Evolutionary conservation across 306 rosid genomes (phyloP).

Genomic region (Clitoria ternatea): DNA sequence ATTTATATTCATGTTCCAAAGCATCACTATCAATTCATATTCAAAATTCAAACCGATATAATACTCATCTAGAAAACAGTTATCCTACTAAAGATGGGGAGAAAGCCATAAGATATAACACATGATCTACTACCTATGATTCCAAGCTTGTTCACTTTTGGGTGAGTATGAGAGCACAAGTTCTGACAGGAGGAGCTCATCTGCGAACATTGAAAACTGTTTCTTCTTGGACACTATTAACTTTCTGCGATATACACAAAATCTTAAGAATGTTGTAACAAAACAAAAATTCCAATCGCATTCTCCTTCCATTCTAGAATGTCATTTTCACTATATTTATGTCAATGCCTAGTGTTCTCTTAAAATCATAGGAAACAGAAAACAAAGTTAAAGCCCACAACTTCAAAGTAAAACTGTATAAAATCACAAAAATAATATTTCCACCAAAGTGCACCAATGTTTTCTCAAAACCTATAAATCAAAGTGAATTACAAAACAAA

Average conservation of each 20-base stretch:
- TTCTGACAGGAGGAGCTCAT: constrained; percentile 67
- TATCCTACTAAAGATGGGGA: constrained; percentile 9
- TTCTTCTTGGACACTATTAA: constrained; percentile 47
- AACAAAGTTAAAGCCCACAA: background rate
- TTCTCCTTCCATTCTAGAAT: background rate
- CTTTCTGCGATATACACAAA: constrained; percentile 48
- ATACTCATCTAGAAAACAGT: constrained; percentile 9
- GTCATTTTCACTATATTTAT: constrained; percentile 3
- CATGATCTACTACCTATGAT: constrained; percentile 60
- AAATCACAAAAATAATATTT: background rate
- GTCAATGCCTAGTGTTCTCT: background rate
- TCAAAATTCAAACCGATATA: background rate
- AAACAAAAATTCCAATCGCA: background rate
- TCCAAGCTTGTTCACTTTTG: constrained; percentile 90
- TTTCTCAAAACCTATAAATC: background rate
- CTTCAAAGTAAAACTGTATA: background rate
- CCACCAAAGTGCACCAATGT: background rate
- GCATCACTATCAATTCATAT: constrained; percentile 3
- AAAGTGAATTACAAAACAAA: background rate
- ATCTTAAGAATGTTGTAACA: background rate
- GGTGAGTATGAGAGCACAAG: constrained; percentile 81
- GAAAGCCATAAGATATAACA: constrained; percentile 14
- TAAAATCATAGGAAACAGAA: background rate
- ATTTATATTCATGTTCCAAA: constrained; percentile 1
- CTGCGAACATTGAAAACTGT: constrained; percentile 31